These are phyloP conservation scores for Xylaria sp. DNA, from an alignment of 495 filamentous ascomycete genomes.

Conservation along the genomic window DNA sequence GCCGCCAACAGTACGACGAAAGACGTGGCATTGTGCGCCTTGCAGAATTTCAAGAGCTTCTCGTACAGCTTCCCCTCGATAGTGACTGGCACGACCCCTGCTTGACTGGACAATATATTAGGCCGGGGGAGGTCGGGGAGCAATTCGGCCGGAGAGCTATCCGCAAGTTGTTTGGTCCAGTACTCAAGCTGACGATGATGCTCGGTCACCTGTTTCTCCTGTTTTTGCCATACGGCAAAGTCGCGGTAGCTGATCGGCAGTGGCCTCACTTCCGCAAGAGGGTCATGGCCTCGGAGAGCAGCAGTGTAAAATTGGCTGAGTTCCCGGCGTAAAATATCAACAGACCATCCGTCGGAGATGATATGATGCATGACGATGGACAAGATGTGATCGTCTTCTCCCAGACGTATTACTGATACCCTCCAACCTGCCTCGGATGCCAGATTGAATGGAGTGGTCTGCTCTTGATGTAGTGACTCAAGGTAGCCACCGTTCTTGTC, in stretches of 20 bases:
- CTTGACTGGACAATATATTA: conserved; percentile 22
- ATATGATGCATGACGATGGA: conserved; percentile 33
- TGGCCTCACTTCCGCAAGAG: conserved; percentile 23
- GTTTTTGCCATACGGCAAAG: conserved; percentile 29
- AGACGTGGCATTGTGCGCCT: conserved; percentile 12
- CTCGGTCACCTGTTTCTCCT: conserved; percentile 24
- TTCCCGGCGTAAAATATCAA: conserved; percentile 25
- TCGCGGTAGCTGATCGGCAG: conserved; percentile 29
- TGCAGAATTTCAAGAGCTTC: conserved; percentile 23
- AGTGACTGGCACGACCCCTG: conserved; percentile 21
- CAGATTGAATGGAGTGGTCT: conserved; percentile 25
- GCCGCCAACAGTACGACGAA: conserved; percentile 28
- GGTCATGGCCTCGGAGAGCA: conserved; percentile 25
- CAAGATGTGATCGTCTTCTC: conserved; percentile 26
- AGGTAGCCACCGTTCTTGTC: conserved; percentile 17
- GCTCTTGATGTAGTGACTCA: conserved; percentile 9
- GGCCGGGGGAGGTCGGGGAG: conserved; percentile 27
- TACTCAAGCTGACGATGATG: conserved; percentile 29
- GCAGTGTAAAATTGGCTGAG: conserved; percentile 23
- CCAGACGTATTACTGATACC: conserved; percentile 23
- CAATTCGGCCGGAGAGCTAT: conserved; percentile 28
- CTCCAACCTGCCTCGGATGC: conserved; percentile 26
- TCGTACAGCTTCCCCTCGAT: conserved; percentile 24
- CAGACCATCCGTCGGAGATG: conserved; percentile 31
- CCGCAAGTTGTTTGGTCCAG: conserved; percentile 25